Base-by-base conservation (phyloP, 106 monocot species). In the Phalaenopsis equestris region DNA sequence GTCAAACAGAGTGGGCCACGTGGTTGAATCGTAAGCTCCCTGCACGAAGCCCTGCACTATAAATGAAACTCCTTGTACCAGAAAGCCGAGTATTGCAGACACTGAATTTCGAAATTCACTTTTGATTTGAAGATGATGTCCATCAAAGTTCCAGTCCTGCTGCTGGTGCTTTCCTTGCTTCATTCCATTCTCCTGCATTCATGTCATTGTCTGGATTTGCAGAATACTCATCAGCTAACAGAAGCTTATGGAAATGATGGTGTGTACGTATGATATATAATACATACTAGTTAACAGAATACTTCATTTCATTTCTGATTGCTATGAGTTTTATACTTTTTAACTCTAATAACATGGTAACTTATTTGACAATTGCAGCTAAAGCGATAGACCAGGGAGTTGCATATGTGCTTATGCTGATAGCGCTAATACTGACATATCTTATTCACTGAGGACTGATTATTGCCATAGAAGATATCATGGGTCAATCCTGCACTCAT, bases 341-440 rank as follows among this genome's bases (percentile, higher is more conserved):
- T 0, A 61, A 61, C n/a, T 19, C n/a, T 58, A 18, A 56, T 56
- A 14, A 16, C 1, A 14, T n/a, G 58, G 5, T 58, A 30, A 30
- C 16, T 18, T 15, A 58, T 58, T 16, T n/a, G 48, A 61, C 6
- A 0, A 19, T 19, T 76, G 75, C 75, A 76, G 75, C 75, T 76
- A 46, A 45, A 49, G 75, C 75, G 15, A 49, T 76, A 23, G 75
- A 76, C 47, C 75, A 76, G 48, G 75, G 75, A 47, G 47, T 76
- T 76, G 75, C 75, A 15, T 76, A 76, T 76, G 47, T 24, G 24
- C 48, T 76, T 0, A 76, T 76, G 75, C 18, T 76, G 36, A 76
- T 76, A 47, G 75, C 75, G 8, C 75, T 76, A 47, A n/a, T 76
- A 2, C 39, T 76, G 43, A 76, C 75, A 10, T 76, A 76, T 76